phyloP scores from a whole-genome alignment of 2,329 filamentous ascomycete genomes.

The Penicillium sp. region DNA sequence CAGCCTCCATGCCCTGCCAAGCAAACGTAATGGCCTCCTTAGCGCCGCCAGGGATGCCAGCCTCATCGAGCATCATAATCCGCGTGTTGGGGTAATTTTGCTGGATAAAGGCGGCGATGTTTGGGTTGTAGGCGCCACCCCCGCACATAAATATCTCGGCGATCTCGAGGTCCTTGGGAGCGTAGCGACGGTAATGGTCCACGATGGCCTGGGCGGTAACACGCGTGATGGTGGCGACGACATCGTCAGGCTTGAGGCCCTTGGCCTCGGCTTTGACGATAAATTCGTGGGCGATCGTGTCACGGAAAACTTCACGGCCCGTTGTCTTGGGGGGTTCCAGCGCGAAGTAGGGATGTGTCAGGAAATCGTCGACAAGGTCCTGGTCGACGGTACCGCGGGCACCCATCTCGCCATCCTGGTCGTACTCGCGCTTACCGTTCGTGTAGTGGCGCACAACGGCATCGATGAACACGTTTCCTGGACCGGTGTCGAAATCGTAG shows the following conservation, averaged over 20 bases:
- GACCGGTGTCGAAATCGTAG: conserved; percentile 58
- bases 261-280: conserved; percentile 49
- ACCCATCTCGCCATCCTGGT: conserved; percentile 54
- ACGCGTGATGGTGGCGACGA: conserved; percentile 59
- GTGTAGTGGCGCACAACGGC: conserved; percentile 57
- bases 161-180: conserved; percentile 48
- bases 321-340: conserved; percentile 58
- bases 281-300: conserved; percentile 55
- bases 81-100: conserved; percentile 49
- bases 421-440: conserved; percentile 51
- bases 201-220: conserved; percentile 61
- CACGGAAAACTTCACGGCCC: conserved; percentile 60
- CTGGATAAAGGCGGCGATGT: conserved; percentile 57
- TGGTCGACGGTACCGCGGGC: conserved; percentile 52
- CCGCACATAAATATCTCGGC: conserved; percentile 63
- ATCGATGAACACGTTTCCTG: conserved; percentile 58
- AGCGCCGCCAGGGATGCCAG: conserved; percentile 57
- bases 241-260: conserved; percentile 52
- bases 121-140: conserved; percentile 58
- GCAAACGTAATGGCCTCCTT: conserved; percentile 63
- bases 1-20: conserved; percentile 61
- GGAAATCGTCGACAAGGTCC: conserved; percentile 54
- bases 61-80: conserved; percentile 58
- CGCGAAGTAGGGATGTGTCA: conserved; percentile 53
- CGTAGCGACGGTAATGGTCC: conserved; percentile 41